Base-by-base conservation (phyloP, 441 rosid species). In the Populus trichocarpa region DNA sequence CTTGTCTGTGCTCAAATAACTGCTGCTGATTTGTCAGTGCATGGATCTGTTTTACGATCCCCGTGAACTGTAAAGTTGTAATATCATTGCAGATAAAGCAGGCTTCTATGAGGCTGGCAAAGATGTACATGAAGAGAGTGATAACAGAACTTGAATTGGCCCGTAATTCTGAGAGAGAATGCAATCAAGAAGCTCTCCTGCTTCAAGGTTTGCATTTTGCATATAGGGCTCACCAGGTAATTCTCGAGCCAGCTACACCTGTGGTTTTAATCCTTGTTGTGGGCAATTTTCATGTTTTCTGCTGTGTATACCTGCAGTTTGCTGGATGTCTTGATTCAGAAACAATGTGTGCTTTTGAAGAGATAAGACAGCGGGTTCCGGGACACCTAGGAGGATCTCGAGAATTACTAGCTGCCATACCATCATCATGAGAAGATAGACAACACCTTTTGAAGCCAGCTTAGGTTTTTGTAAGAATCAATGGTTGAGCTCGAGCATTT, bases 301-400 rank as follows among this genome's bases (percentile, higher is more conserved):
- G 26, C 7, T 70, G 5, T 33, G 10, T 64, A 4, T 20, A 0
- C 50, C 36, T 77, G 82, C 90, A 92, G 99, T 93, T 95, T 90
- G 92, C 91, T 3, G 99, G 99, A 78, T 97, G 92, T 66, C 90
- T 95, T 20, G 99, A 95, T 83, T 88, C 96, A n/a, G 98, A 95
- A 85, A 92, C 97, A 14, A 67, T 95, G 84, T 84, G 96, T 22
- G 93, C 95, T 16, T 85, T 93, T 26, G 96, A 95, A 87, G 98
- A 91, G 91, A 93, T 95, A 35, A 91, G 88, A 73, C 90, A 84
- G 81, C 89, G 85, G 42, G 90, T 89, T 40, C 94, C 96, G 0
- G 70, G 88, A 78, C 89, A 86, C 63, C 84, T 83, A 11, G 86
- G 89, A 69, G 83, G 90, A 70, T 82, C 87, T 28, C 84, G 81